Base-by-base conservation (phyloP, 108 stramenopile genomes). In the Skeletonema grethae region DNA sequence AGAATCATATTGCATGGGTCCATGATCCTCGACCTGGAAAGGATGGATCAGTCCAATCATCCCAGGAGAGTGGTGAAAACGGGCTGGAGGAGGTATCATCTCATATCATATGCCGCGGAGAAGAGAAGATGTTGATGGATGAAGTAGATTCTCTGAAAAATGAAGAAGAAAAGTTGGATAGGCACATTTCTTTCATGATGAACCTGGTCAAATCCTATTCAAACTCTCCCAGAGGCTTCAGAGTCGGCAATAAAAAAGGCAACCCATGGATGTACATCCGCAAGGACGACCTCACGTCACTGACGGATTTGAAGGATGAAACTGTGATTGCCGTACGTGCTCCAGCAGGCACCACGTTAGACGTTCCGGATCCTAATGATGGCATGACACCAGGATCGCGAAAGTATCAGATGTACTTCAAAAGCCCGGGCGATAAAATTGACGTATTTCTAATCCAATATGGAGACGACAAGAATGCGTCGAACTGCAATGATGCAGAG, bases 271-370 rank as follows among this genome's bases (percentile, higher is more conserved):
- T 94, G 87, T 89, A 88, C 71, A 83, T 94, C 22, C 71, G 73
- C 18, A 88, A 85, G 45, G 72, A 80, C 12, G 90, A 90, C 43
- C 83, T 95, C 10, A 90, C 91, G 10, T 70, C 76, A 7, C 80
- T 95, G 41, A 75, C 84, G 12, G 53, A 66, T 8, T 90, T 91
- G 57, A 56, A 58, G 8, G 66, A 73, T 28, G 93, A 95, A 35
- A 95, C 92, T 29, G 90, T 97, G 50, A 93, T 97, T 82, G 97
- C 93, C 18, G 91, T 97, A 35, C 80, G 85, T 24, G 95, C 96
- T 57, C 97, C 97, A 28, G 50, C 88, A 7, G 95, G 95, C 1
- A 97, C 95, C 3, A 87, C 87, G 9, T 77, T 97, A 56, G 97
- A 95, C 70, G 95, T 96, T 29, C 94, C 93, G 0, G 85, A 96